These are phyloP conservation scores for Lipomyces chichibuensis DNA, from an alignment of 805 yeast species.

Conservation along the genomic window DNA sequence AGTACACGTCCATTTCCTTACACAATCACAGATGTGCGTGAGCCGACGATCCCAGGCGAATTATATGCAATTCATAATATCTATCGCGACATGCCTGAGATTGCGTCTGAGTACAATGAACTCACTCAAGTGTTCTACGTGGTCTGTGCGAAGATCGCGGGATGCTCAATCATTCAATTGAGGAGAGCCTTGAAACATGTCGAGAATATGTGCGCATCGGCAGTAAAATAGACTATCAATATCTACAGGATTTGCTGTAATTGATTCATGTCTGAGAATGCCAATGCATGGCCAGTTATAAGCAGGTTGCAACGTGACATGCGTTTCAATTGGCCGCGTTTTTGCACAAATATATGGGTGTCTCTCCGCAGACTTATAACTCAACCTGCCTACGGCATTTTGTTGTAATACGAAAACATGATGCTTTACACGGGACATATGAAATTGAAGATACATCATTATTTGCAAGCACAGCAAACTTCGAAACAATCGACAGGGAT, in stretches of 20 bases:
- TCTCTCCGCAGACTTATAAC: neutral
- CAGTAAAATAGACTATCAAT: constrained; percentile 7
- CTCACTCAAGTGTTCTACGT: constrained; percentile 16
- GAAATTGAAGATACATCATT: too few relatives aligned
- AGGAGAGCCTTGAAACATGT: constrained; percentile 6
- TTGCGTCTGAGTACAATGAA: constrained; percentile 7
- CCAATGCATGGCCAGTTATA: neutral
- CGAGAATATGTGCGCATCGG: constrained; percentile 7
- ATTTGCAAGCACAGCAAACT: too few relatives aligned
- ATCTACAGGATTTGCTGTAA: neutral
- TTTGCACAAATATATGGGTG: neutral
- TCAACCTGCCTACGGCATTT: neutral
- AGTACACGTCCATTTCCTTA: neutral
- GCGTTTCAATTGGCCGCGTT: neutral
- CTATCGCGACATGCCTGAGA: constrained; percentile 19
- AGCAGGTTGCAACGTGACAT: neutral
- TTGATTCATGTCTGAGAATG: neutral
- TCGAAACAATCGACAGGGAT: too few relatives aligned
- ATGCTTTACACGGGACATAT: too few relatives aligned
- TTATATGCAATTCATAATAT: constrained; percentile 14
- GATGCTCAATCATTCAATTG: constrained; percentile 23
- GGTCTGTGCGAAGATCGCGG: constrained; percentile 21
- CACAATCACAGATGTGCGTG: neutral
- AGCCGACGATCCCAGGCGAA: constrained; percentile 10
- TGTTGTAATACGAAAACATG: too few relatives aligned